Conservation (phyloP, 2,329 filamentous ascomycete genomes). For the Calonectria montana region DNA sequence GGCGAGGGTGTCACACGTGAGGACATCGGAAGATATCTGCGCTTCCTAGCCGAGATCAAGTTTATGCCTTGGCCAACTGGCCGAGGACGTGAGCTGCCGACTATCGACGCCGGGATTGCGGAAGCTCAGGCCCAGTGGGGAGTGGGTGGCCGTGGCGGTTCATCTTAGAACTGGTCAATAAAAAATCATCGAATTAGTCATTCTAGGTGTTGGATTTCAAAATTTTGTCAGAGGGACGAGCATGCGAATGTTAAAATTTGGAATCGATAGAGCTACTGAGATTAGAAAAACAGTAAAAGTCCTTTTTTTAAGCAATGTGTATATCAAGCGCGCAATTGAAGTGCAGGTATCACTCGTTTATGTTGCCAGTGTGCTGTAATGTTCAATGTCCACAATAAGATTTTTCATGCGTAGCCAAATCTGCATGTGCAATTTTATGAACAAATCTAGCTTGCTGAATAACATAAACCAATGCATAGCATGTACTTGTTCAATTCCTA, state of each 20-base stretch:
- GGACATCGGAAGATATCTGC: conserved; percentile 26
- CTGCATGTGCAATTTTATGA: no score
- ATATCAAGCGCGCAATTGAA: no score
- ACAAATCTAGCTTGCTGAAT: background rate
- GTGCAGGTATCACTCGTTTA: no score
- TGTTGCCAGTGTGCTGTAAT: no score
- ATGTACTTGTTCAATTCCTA: background rate
- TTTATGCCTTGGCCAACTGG: conserved; percentile 31
- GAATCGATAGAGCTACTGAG: background rate
- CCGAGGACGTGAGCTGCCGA: conserved; percentile 31
- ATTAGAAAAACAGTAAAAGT: background rate
- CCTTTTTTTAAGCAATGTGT: no score
- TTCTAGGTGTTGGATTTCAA: background rate
- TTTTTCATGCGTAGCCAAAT: no score
- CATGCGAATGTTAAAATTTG: background rate
- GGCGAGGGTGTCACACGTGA: conserved; percentile 45
- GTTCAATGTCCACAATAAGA: no score
- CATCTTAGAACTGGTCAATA: background rate
- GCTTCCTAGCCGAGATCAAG: conserved; percentile 30
- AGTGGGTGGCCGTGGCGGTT: conserved; percentile 29
- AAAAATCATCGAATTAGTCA: background rate
- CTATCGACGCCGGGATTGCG: conserved; percentile 24
- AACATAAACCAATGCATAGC: background rate
- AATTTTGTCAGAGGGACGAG: background rate
- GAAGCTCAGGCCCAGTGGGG: conserved; percentile 32